Evolutionary conservation across 2,329 filamentous ascomycete genomes (phyloP).

Genomic region (Trichoderma gracile): DNA sequence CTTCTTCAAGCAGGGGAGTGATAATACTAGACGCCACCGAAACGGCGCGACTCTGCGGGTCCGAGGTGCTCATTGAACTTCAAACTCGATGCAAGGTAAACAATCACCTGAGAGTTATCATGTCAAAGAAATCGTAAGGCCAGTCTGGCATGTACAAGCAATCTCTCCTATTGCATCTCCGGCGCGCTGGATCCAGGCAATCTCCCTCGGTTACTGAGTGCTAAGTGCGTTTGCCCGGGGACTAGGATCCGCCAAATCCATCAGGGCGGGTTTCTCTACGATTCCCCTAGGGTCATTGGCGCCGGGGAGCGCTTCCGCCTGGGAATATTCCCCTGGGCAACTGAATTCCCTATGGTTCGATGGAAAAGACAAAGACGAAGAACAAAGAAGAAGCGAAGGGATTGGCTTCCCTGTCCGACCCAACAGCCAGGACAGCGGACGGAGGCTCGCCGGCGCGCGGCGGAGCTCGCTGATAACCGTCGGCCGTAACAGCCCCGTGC

Average conservation of each 20-base stretch:
- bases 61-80: not conserved
- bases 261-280: not conserved
- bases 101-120: not conserved
- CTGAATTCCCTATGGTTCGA: not conserved
- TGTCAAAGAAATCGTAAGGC: not conserved
- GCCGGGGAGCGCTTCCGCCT: constrained; percentile 39
- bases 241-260: constrained; percentile 3
- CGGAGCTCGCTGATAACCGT: constrained; percentile 22
- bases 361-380: not conserved
- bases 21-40: not conserved
- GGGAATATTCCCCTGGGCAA: constrained; percentile 11
- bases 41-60: not conserved
- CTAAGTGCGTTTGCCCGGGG: constrained; percentile 2
- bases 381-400: not conserved
- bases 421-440: constrained; percentile 3
- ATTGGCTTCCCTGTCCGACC: not conserved
- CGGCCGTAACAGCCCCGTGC: constrained; percentile 16
- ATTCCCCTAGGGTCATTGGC: constrained; percentile 23
- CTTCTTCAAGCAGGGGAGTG: not conserved
- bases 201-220: not conserved
- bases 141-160: not conserved
- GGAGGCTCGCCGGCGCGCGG: constrained; percentile 18
- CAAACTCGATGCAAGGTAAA: not conserved
- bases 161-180: constrained; percentile 9
- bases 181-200: not conserved